Base-by-base conservation (phyloP, 2,329 filamentous ascomycete species). In the Beauveria scarabaeidicola region DNA sequence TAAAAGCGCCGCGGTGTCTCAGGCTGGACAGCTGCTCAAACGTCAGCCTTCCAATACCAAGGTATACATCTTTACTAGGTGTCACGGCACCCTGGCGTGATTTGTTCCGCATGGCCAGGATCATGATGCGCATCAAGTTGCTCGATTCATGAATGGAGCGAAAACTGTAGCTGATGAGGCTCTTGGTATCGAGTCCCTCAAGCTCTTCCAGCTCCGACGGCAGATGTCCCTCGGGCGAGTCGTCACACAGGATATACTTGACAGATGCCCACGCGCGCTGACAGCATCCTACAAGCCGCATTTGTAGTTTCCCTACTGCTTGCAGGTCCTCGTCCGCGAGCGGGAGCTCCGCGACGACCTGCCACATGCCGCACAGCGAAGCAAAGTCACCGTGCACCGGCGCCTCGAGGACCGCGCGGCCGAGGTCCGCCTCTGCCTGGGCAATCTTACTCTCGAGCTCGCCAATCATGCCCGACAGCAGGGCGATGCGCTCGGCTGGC, bases 81-180 rank as follows among this genome's bases (percentile, higher is more conserved):
- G 77, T 72, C 0, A 86, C 76, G 29, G 73, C 69, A 3, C 75
- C 75, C 8, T 67, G 63, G 11, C 72, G 67, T 10, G 77, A 76
- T 17, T 74, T 74, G 55, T 81, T 78, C 25, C 79, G 79, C 19
- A 78, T 69, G 17, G 83, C 83, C 25, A 76, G 73, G 23, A 87
- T 73, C 41, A 89, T 80, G 0, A 80, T 78, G 63, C 86, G 83
- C 70, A 93, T 78, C 5, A 95, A 75, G 59, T 90, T 85, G 71
- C 91, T 96, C 25, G 92, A 90, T 74, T 99, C 94, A 63, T 96
- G 93, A n/a, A 97, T 79, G 6, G 91, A 90, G 66, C 94, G 85
- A 81, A 96, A 99, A 63, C 91, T 96, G 71, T 94, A 99, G 64
- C 93, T 97, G 51, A 99, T 74, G 19, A 96, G 81, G 66, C 95